Percentiles rank a stretch among this genome's conserved stretches.
Conservation (phyloP, 116 monocot genomes). For the Papilionanthe hybrid region DNA sequence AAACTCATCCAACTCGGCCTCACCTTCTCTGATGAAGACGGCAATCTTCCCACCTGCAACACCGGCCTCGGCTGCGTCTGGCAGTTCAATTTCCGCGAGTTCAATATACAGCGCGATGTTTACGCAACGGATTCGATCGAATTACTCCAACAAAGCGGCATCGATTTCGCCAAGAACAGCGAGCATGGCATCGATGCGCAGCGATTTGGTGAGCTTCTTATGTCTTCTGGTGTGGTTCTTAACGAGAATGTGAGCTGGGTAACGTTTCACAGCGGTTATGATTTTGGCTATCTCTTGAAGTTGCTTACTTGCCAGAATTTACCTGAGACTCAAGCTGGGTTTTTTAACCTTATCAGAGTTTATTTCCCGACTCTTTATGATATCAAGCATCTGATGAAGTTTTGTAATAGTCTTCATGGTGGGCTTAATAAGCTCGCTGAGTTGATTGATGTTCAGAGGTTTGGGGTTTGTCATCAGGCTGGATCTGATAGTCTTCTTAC, state of each 20-base stretch:
- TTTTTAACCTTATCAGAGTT: conserved; percentile 14
- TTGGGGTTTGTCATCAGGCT: conserved; percentile 19
- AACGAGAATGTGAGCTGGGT: conserved; percentile 14
- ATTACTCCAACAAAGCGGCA: conserved; percentile 14
- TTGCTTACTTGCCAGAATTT: conserved; percentile 13
- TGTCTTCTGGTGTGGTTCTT: conserved; percentile 14
- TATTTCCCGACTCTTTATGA: conserved; percentile 18
- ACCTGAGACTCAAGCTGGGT: conserved; percentile 8
- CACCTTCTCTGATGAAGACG: conserved; percentile 13
- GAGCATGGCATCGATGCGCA: conserved; percentile 12
- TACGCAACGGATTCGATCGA: conserved; percentile 15
- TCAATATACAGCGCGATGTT: conserved; percentile 11
- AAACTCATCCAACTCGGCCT: conserved; percentile 22
- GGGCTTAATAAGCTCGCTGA: conserved; percentile 19
- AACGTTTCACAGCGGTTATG: conserved; percentile 17
- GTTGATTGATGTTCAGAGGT: conserved; percentile 18
- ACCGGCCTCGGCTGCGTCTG: conserved; percentile 17
- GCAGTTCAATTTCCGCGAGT: conserved; percentile 21
- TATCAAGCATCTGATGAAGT: conserved; percentile 19
- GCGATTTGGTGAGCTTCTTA: conserved; percentile 15
- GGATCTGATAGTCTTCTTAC: conserved; percentile 18
- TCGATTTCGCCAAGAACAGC: conserved; percentile 14
- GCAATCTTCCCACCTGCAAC: conserved; percentile 13
- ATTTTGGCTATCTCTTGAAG: conserved; percentile 16
- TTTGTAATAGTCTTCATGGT: conserved; percentile 17